Evolutionary conservation across 768 basidiomycete genomes (phyloP).

Genomic region (Kwoniella europaea): DNA sequence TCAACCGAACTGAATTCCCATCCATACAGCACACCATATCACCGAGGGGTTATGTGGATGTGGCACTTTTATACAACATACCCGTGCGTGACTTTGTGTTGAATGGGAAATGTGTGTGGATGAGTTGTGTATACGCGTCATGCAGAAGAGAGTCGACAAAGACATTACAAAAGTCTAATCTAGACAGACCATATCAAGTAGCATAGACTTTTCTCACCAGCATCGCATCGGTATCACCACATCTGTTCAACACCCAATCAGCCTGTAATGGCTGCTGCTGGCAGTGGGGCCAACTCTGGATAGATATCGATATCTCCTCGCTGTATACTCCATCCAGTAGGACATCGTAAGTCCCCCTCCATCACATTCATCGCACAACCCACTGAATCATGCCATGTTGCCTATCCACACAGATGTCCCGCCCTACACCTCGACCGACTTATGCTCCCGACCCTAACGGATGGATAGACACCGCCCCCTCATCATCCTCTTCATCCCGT

Average conservation of each 20-base stretch:
- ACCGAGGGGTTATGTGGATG: not conserved
- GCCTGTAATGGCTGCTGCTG: too few relatives aligned
- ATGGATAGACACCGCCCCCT: constrained; percentile 42
- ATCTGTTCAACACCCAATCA: too few relatives aligned
- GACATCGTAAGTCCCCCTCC: not conserved
- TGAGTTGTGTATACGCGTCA: not conserved
- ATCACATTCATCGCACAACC: not conserved
- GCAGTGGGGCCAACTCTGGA: too few relatives aligned
- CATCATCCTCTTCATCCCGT: constrained; percentile 17
- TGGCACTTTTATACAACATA: not conserved
- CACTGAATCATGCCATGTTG: not conserved
- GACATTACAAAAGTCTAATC: not conserved
- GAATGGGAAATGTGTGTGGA: too few relatives aligned
- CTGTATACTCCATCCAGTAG: not conserved
- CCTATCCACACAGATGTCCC: constrained; percentile 21
- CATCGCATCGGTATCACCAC: too few relatives aligned
- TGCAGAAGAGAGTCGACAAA: not conserved
- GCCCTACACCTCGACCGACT: constrained; percentile 23
- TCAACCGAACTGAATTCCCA: not conserved
- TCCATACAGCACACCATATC: not conserved
- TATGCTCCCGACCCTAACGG: constrained; percentile 42
- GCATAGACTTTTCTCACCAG: not conserved
- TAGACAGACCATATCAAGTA: not conserved
- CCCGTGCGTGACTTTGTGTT: constrained; percentile 22
- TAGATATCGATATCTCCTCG: not conserved